These are phyloP conservation scores for Agrocybe pediades DNA, from an alignment of 768 basidiomycete genomes.

Conservation along the genomic window DNA sequence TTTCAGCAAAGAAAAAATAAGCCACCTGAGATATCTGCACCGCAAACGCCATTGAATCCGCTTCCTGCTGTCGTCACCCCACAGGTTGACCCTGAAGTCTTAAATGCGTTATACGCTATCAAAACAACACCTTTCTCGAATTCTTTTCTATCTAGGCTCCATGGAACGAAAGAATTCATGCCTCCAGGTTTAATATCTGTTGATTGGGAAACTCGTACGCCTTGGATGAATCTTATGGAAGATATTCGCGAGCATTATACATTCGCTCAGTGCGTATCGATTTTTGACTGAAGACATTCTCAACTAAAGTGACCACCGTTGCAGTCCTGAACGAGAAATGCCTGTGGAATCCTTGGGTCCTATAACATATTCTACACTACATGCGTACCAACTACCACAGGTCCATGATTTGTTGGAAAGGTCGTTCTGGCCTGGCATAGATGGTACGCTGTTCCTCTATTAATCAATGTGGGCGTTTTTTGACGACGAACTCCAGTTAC, in stretches of 20 bases:
- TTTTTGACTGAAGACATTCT: conserved; percentile 3
- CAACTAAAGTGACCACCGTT: too few relatives aligned
- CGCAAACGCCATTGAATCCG: conserved; percentile 32
- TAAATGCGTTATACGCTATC: conserved; percentile 58
- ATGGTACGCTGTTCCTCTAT: conserved; percentile 46
- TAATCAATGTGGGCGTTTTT: background rate
- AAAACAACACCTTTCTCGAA: conserved; percentile 62
- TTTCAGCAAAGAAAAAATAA: conserved; percentile 30
- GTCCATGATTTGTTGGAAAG: conserved; percentile 70
- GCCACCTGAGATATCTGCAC: conserved; percentile 20
- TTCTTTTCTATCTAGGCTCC: conserved; percentile 69
- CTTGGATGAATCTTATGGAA: conserved; percentile 77
- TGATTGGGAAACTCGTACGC: conserved; percentile 72
- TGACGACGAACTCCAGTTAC: conserved; percentile 45
- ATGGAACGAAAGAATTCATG: conserved; percentile 37
- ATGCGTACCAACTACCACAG: conserved; percentile 60
- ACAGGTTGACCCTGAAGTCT: conserved; percentile 31
- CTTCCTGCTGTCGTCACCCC: conserved; percentile 28
- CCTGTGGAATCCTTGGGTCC: conserved; percentile 46
- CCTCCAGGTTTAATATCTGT: conserved; percentile 49
- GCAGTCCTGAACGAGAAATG: conserved; percentile 57
- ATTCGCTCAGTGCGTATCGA: conserved; percentile 55
- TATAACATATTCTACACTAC: conserved; percentile 65
- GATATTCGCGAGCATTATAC: conserved; percentile 70
- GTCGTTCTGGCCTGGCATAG: conserved; percentile 77